Conservation (phyloP, 495 filamentous ascomycete genomes). For the Astrocystis sublimbata region DNA sequence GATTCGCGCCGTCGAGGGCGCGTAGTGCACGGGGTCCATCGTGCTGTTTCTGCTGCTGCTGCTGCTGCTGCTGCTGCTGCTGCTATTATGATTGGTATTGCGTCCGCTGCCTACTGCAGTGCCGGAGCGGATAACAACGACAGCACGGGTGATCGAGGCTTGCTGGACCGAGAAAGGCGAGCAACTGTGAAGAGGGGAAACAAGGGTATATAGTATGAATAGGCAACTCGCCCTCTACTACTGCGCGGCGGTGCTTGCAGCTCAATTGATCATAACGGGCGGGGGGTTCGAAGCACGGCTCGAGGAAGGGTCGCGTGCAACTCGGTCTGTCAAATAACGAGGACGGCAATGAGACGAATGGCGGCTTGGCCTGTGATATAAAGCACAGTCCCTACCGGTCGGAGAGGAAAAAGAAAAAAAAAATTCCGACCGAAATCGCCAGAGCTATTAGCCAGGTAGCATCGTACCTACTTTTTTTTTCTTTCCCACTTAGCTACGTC, state of each 20-base stretch:
- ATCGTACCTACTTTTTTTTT: too few species aligned
- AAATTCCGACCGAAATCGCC: constrained; percentile 12
- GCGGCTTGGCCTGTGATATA: background rate
- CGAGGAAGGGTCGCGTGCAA: background rate
- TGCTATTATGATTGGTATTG: too few species aligned
- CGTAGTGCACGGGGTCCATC: constrained; percentile 48
- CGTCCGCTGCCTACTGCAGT: background rate
- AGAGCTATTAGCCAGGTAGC: too few species aligned
- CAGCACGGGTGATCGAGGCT: too few species aligned
- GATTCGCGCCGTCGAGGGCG: constrained; percentile 57
- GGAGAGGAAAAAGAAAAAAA: constrained; percentile 3
- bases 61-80: too few species aligned
- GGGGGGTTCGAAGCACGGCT: background rate
- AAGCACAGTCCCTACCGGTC: too few species aligned
- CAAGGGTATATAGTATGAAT: background rate
- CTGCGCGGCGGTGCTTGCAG: constrained; percentile 10
- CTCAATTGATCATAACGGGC: constrained; percentile 15
- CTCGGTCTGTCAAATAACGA: background rate
- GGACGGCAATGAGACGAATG: background rate
- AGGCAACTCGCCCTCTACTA: constrained; percentile 16
- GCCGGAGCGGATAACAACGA: background rate
- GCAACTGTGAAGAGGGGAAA: background rate
- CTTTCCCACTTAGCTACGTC: constrained; percentile 13
- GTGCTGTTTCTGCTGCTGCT: too few species aligned
- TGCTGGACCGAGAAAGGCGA: background rate